Base-by-base conservation (phyloP, 2,329 filamentous ascomycete species). In the Hymenoscyphus repandus region DNA sequence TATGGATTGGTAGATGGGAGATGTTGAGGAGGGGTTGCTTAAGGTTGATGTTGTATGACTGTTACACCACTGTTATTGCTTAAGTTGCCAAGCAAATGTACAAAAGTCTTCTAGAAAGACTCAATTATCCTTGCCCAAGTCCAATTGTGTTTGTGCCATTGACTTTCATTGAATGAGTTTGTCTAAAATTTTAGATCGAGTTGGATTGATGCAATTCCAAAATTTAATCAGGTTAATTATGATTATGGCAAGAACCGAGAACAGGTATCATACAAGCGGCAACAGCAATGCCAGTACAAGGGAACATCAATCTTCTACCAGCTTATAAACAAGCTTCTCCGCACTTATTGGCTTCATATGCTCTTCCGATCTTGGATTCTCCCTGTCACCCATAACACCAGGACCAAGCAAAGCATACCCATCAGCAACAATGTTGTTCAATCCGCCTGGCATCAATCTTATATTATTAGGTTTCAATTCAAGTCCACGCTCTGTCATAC, bases 321-420 rank as follows among this genome's bases (percentile, higher is more conserved):
- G n/a, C 27, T 36, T 34, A 39, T 51, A 51, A 11, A 51, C 49
- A 18, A 72, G 45, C 57, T 73, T 74, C 58, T 74, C 70, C 0
- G 61, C 69, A 48, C 70, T 70, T 1, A 74, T 59, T 0, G 70
- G 68, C 1, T 55, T 61, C 69, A 73, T 71, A 45, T 64, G 65
- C 0, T 61, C 59, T 45, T 69, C 63, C 1, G 13, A 13, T 2
- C 64, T 61, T 6, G 49, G 38, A 2, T 17, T 47, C n/a, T 45
- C 41, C 9, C 66, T 59, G 12, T 55, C 57, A 1, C 56, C 56
- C 32, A 71, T 64, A 66, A 66, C 32, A 67, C 70, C 0, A 5
- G 34, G 34, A 12, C 45, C 45, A 31, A 47, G 30, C 12, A 47
- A 31, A 1, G 45, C 18, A 47, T 38, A 47, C 3, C 45, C 45